Percentiles rank a stretch among this genome's conserved stretches.
Conservation (phyloP, 352 stramenopile species). For the Phytophthora litchii region DNA sequence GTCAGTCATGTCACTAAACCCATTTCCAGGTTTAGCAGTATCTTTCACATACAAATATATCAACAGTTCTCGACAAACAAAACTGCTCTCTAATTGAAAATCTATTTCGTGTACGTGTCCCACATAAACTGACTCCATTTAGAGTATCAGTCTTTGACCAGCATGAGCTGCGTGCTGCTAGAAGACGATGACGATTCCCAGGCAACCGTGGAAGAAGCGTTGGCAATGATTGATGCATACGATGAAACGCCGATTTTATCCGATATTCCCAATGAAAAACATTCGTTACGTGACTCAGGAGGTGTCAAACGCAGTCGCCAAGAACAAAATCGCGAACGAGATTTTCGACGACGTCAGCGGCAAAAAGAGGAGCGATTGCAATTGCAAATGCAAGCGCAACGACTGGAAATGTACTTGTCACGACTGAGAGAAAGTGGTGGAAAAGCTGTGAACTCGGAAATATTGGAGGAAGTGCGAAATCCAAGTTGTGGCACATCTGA, state of each 20-base stretch:
- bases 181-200: conserved; percentile 16
- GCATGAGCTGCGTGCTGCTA: conserved; percentile 27
- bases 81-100: too few species aligned
- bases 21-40: too few species aligned
- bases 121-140: conserved; percentile 10
- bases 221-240: conserved; percentile 20
- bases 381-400: conserved; percentile 33
- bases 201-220: conserved; percentile 13
- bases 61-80: too few species aligned
- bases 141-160: conserved; percentile 5
- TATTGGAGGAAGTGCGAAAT: conserved; percentile 1
- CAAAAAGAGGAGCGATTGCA: conserved; percentile 29
- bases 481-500: conserved; percentile 16
- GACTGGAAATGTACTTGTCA: conserved; percentile 22
- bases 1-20: too few species aligned
- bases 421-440: conserved; percentile 8
- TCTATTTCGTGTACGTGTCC: neutral
- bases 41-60: too few species aligned
- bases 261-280: conserved; percentile 4
- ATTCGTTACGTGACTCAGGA: neutral
- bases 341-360: conserved; percentile 24
- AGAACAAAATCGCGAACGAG: conserved; percentile 21
- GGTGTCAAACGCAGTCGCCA: conserved; percentile 12
- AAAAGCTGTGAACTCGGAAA: neutral
- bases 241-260: conserved; percentile 16